Conservation (phyloP, 169 alveolate species). For the Cryptosporidium sp. region DNA sequence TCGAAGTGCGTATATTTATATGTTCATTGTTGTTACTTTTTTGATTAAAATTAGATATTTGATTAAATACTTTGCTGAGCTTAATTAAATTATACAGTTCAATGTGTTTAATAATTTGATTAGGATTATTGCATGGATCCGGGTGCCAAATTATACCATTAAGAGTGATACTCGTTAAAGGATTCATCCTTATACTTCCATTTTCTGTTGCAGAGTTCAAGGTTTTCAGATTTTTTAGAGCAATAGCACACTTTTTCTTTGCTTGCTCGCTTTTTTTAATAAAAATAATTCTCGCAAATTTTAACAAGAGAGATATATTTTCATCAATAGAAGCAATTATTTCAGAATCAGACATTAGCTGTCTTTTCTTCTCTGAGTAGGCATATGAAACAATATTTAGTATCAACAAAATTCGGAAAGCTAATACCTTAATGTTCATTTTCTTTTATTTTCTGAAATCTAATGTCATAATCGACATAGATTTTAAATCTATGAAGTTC, state of each 20-base stretch:
- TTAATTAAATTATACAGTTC: constrained; percentile 10
- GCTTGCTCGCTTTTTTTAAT: constrained; percentile 16
- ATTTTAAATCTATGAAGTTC: not conserved
- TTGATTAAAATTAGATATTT: not conserved
- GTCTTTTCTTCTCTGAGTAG: constrained; percentile 22
- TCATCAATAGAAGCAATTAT: constrained; percentile 11
- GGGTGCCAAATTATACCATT: constrained; percentile 71
- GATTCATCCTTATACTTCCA: constrained; percentile 5
- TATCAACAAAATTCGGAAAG: not conserved
- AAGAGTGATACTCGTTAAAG: constrained; percentile 20
- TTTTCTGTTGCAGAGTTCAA: constrained; percentile 30
- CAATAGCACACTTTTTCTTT: constrained; percentile 25
- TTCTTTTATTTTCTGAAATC: not conserved
- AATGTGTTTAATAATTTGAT: constrained; percentile 2
- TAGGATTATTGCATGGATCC: constrained; percentile 47
- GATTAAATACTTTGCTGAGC: not conserved
- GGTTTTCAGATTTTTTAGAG: constrained; percentile 35
- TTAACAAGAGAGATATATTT: constrained; percentile 5
- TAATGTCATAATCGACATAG: constrained; percentile 1
- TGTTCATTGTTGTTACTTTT: not conserved
- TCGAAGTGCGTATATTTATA: not conserved
- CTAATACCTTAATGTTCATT: not conserved
- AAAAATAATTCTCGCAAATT: constrained; percentile 2
- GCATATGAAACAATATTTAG: not conserved
- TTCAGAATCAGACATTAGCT: constrained; percentile 51